phyloP scores from a whole-genome alignment of 2,329 filamentous ascomycete species.

The Graphiopsis chlorocephala region DNA sequence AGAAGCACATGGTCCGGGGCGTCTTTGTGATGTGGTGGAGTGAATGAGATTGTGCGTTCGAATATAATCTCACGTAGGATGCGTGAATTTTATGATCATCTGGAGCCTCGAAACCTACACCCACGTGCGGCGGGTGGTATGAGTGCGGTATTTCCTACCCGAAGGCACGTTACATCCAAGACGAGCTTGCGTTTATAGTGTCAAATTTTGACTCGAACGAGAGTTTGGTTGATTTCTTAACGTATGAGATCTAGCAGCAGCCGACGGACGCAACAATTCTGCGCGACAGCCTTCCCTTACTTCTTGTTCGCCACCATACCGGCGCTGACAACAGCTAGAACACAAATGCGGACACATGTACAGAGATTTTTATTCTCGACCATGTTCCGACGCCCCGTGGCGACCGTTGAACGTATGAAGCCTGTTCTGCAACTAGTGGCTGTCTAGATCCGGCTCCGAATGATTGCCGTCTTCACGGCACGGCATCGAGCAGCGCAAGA shows the following conservation, averaged over 20 bases:
- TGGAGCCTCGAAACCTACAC: background rate
- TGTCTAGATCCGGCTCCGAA: background rate
- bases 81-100: background rate
- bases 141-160: background rate
- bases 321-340: background rate
- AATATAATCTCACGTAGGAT: background rate
- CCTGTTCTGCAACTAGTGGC: background rate
- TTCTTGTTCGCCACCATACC: background rate
- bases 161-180: background rate
- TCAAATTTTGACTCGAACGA: background rate
- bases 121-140: background rate
- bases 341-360: background rate
- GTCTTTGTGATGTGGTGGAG: background rate
- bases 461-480: background rate
- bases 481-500: background rate
- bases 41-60: background rate
- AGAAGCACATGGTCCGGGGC: background rate
- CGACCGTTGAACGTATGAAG: background rate
- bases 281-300: background rate
- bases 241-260: background rate
- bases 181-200: background rate
- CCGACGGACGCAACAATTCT: background rate
- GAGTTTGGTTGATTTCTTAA: background rate
- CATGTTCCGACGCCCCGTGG: background rate
- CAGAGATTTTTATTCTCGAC: background rate